Evolutionary conservation across 805 yeast species (phyloP).

Genomic region (Priceomyces haplophilus): DNA sequence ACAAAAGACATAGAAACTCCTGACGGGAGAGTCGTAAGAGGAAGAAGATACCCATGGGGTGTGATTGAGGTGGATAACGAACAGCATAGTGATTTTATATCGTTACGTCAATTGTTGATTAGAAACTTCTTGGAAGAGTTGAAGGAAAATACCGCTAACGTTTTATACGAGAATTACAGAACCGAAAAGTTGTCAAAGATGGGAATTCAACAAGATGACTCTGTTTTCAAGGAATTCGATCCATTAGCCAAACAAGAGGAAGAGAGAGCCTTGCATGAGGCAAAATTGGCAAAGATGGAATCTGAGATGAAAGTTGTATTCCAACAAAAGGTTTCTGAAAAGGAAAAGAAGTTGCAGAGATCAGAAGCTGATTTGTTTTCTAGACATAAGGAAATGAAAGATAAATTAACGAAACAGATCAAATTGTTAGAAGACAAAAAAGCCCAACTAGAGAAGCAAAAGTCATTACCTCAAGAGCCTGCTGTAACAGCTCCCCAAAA

Average conservation of each 20-base stretch:
- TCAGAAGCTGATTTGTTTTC: constrained; percentile 95
- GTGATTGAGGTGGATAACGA: constrained; percentile 92
- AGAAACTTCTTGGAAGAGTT: constrained; percentile 92
- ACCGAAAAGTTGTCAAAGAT: constrained; percentile 70
- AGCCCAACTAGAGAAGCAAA: constrained; percentile 64
- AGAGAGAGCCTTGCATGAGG: constrained; percentile 89
- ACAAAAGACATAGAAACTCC: constrained; percentile 61
- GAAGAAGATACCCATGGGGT: constrained; percentile 97
- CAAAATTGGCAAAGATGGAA: constrained; percentile 90
- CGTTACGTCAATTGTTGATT: constrained; percentile 81
- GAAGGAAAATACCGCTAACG: constrained; percentile 75
- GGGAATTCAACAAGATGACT: constrained; percentile 89
- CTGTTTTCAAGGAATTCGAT: constrained; percentile 93
- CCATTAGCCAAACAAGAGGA: constrained; percentile 91
- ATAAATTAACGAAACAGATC: constrained; percentile 83
- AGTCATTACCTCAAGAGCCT: constrained; percentile 52
- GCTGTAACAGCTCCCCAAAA: constrained; percentile 49
- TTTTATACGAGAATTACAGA: constrained; percentile 85
- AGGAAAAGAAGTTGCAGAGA: constrained; percentile 94
- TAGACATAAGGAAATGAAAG: constrained; percentile 96
- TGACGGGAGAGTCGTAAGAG: constrained; percentile 82
- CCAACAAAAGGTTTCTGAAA: constrained; percentile 93
- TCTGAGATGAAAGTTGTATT: constrained; percentile 94
- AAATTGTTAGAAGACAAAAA: constrained; percentile 90
- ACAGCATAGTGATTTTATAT: constrained; percentile 87